These are phyloP conservation scores for Eimeria tenella DNA, from an alignment of 169 alveolate genomes.

Conservation along the genomic window DNA sequence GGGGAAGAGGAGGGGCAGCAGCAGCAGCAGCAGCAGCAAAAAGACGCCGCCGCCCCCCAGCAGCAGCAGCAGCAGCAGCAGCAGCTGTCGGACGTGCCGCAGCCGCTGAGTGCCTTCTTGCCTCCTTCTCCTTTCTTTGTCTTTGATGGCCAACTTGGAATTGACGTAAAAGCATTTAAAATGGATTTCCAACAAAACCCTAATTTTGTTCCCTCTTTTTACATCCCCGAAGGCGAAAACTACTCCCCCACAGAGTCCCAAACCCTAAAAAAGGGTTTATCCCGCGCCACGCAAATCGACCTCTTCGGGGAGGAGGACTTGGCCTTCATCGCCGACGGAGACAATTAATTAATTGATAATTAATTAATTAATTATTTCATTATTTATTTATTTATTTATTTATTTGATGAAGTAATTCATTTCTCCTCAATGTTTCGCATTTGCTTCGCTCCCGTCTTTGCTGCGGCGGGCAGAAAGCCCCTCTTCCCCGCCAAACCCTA, in stretches of 20 bases:
- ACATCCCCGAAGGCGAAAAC: neutral
- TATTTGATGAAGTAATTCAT: too few species aligned
- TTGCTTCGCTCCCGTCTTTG: too few species aligned
- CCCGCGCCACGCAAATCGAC: neutral
- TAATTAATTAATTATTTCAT: too few species aligned
- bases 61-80: neutral
- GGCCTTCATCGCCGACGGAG: too few species aligned
- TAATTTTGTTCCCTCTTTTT: neutral
- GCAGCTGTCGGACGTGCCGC: too few species aligned
- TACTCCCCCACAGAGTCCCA: neutral
- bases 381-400: too few species aligned
- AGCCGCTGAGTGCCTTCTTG: neutral
- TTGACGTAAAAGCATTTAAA: neutral
- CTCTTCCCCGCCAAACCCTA: neutral
- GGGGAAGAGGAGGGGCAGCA: neutral
- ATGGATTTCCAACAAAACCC: neutral
- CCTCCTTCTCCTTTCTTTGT: constrained; percentile 35
- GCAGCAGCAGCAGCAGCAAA: neutral
- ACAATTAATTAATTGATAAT: too few species aligned
- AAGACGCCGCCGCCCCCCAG: too few species aligned
- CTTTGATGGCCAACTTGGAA: constrained; percentile 38
- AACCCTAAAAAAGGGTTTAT: neutral
- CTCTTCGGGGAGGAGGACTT: constrained; percentile 17
- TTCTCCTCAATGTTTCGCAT: too few species aligned
- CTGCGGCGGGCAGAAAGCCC: too few species aligned